Evolutionary conservation across 768 basidiomycete species (phyloP), one percentile per base, ranked within the genome.

Genomic region (Hirschioporus abietinus): DNA sequence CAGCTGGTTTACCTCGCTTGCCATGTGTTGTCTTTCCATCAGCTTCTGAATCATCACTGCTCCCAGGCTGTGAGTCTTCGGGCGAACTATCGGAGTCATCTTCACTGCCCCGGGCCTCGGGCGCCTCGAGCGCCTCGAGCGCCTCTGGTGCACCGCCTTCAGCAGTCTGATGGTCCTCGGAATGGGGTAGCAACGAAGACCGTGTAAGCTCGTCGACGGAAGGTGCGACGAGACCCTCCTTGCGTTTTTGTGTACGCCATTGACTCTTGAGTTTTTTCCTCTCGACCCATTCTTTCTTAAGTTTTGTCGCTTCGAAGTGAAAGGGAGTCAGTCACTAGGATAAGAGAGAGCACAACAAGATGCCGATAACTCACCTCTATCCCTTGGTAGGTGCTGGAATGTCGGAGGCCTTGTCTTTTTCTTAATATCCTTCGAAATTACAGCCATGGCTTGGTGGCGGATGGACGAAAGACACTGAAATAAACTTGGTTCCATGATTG

Each of bases 231-330:
- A 80, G 70, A 20, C 78, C 80, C 67, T 82, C 80, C 74, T 77
- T 81, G 67, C 83, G 82, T 78, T 89, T 91, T 78, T 91, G 81
- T 36, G 85, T 80, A 72, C 84, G 89, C 90, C 92, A 94, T 78
- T 89, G 84, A 70, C 84, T 86, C 72, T 89, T 91, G 66, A 93
- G 84, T 78, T 93, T 93, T 67, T 83, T 83, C 68, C 83, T 87
- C 66, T 90, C 83, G 10, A 96, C 83, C 87, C 95, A 95, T 66
- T 86, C 83, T 73, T 86, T 83, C 77, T 94, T 96, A 66, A 96
- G 80, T 71, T 87, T 88, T 75, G 86, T 91, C 23, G 95, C 94
- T 94, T 70, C 12, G 68, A 26, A 64, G 52, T 58, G 27, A 26
- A 63, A 24, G 20, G 35, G 36, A 15, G 64, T 62, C 60, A 52